Evolutionary conservation across 208 protist species (phyloP).

Genomic region (Trichomonas tenax): DNA sequence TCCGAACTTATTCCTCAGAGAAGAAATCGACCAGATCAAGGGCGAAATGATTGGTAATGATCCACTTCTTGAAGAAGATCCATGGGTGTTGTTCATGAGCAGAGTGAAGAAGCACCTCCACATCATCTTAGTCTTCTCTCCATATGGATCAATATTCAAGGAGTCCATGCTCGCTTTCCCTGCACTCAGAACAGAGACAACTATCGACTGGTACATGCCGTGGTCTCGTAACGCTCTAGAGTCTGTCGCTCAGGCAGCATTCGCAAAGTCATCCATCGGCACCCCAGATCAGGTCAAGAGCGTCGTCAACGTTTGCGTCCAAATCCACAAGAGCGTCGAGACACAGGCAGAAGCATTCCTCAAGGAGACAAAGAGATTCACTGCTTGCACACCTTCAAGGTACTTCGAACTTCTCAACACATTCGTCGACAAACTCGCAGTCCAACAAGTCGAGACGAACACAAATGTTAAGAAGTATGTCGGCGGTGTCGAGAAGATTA

Average conservation of each 20-base stretch:
- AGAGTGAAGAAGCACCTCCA: conserved; percentile 74
- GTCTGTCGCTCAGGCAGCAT: conserved; percentile 64
- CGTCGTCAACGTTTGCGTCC: conserved; percentile 33
- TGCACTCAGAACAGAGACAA: conserved; percentile 81
- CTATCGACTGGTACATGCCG: conserved; percentile 90
- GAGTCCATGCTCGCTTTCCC: conserved; percentile 85
- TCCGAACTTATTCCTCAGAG: conserved; percentile 76
- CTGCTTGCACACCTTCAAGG: conserved; percentile 92
- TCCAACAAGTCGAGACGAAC: conserved; percentile 57
- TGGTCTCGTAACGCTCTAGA: conserved; percentile 87
- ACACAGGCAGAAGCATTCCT: conserved; percentile 71
- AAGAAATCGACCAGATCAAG: conserved; percentile 54
- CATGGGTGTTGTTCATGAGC: conserved; percentile 85
- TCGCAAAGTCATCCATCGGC: conserved; percentile 54
- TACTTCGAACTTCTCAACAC: conserved; percentile 93
- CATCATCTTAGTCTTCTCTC: conserved; percentile 86
- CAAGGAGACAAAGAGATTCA: conserved; percentile 73
- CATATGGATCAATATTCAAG: conserved; percentile 76
- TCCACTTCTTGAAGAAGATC: conserved; percentile 61
- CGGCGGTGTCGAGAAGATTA: background rate
- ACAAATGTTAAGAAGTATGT: background rate
- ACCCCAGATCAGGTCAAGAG: background rate
- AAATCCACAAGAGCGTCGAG: conserved; percentile 62
- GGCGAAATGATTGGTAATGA: conserved; percentile 44
- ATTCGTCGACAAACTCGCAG: conserved; percentile 74